Conservation (phyloP, 805 yeast genomes). For the Suhomyces sp. region DNA sequence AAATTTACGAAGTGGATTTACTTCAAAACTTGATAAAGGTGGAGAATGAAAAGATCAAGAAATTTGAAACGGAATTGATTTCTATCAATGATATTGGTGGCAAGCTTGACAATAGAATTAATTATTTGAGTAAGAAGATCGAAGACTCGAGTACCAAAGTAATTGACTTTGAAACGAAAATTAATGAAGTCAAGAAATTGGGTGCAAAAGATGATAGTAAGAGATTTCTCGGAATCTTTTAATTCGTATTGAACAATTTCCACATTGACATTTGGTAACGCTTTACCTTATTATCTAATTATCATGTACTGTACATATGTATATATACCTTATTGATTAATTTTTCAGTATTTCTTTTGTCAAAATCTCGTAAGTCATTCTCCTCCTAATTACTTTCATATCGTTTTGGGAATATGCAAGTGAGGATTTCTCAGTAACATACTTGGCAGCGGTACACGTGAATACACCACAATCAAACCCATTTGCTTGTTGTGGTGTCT, state of each 20-base stretch:
- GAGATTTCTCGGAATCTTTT: constrained; percentile 8
- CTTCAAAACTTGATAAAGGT: constrained; percentile 51
- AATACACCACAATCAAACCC: constrained; percentile 97
- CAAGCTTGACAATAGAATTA: constrained; percentile 61
- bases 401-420: constrained; percentile 64
- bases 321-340: constrained; percentile 2
- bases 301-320: no score
- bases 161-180: constrained; percentile 26
- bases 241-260: no score
- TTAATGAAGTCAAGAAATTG: constrained; percentile 20
- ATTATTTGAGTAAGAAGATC: constrained; percentile 68
- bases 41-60: constrained; percentile 62
- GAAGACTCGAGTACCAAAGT: constrained; percentile 52
- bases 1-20: constrained; percentile 64
- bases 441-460: constrained; percentile 74
- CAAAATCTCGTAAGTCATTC: constrained; percentile 65
- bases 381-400: constrained; percentile 63
- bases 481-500: constrained; percentile 80
- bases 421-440: constrained; percentile 49
- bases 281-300: no score
- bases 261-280: no score
- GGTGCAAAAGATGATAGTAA: constrained; percentile 1
- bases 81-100: constrained; percentile 52
- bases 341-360: constrained; percentile 28
- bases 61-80: constrained; percentile 71